phyloP scores from a whole-genome alignment of 192 early-diverging fungal genomes.

The Coemansia sp. region DNA sequence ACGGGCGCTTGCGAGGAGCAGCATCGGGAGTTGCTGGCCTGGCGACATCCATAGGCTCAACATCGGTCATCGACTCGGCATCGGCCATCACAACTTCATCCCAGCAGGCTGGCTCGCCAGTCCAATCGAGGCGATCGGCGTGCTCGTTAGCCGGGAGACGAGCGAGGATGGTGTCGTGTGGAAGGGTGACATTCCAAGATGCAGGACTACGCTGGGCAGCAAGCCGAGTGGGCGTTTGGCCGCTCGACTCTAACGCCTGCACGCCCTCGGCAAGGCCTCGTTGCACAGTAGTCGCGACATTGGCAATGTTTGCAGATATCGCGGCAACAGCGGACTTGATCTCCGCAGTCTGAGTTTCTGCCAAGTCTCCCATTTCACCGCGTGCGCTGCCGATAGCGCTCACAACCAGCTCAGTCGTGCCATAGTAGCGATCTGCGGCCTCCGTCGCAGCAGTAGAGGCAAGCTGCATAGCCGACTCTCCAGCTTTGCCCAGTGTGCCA shows the following conservation, averaged over 20 bases:
- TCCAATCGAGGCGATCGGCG: slow-evolving; percentile 25
- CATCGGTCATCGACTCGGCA: neutral
- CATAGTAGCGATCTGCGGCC: neutral
- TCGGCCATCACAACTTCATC: neutral
- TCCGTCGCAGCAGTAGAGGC: neutral
- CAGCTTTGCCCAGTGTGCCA: neutral
- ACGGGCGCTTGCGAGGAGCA: slow-evolving; percentile 34
- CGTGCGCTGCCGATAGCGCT: slow-evolving; percentile 6
- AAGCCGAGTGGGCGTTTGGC: slow-evolving; percentile 12
- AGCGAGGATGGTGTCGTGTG: slow-evolving; percentile 22
- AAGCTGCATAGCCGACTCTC: neutral
- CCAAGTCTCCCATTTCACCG: slow-evolving; percentile 4
- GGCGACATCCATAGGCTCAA: neutral
- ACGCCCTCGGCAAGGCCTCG: neutral
- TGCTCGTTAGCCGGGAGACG: neutral
- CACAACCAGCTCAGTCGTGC: neutral
- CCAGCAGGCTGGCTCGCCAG: slow-evolving; percentile 10
- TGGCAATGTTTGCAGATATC: slow-evolving; percentile 6
- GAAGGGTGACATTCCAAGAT: slow-evolving; percentile 29
- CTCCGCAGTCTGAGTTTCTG: slow-evolving; percentile 8
- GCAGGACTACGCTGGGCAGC: neutral
- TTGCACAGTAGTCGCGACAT: neutral
- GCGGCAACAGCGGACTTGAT: slow-evolving; percentile 5
- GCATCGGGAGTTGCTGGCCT: neutral
- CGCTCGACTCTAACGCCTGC: neutral